A percentile compares a stretch with the other conserved stretches of the same genome.
These are phyloP conservation scores for Paecilomyces fulvus DNA, from an alignment of 2,329 filamentous ascomycete genomes.

Conservation along the genomic window DNA sequence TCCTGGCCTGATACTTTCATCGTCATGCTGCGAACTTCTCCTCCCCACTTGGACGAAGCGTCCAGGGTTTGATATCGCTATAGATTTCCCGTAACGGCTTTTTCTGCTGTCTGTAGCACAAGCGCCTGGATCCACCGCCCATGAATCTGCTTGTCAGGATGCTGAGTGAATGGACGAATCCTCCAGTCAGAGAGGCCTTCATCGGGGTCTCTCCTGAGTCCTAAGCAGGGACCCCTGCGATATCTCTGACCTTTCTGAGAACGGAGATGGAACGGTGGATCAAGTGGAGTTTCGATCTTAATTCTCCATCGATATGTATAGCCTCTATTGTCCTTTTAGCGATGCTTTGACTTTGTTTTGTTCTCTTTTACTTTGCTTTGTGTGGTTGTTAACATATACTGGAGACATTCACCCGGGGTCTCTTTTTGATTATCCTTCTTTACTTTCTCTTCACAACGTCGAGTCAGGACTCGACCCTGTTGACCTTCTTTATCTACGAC, in stretches of 20 bases:
- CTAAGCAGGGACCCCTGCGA: background rate
- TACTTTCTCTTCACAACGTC: conserved; percentile 6
- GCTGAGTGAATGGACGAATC: background rate
- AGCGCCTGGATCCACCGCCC: background rate
- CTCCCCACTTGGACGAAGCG: background rate
- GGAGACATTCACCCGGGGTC: conserved; percentile 1
- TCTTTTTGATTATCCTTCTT: conserved; percentile 8
- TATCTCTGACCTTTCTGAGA: background rate
- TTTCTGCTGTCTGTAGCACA: background rate
- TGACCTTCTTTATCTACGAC: conserved; percentile 6
- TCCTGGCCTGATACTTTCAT: background rate
- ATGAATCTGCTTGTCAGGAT: background rate
- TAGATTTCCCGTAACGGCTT: background rate
- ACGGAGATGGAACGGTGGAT: background rate
- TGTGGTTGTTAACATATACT: conserved; percentile 3
- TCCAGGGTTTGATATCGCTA: background rate
- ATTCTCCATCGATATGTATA: background rate
- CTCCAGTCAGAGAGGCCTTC: background rate
- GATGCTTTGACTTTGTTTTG: conserved; percentile 4
- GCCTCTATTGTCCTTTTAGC: background rate
- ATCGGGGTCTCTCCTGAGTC: background rate
- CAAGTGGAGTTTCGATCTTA: background rate
- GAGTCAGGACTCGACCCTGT: conserved; percentile 15
- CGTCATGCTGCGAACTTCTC: background rate
- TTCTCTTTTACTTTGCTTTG: conserved; percentile 9